Evolutionary conservation across 2,329 filamentous ascomycete species (phyloP).

Genomic region (Elsinoe perseae): DNA sequence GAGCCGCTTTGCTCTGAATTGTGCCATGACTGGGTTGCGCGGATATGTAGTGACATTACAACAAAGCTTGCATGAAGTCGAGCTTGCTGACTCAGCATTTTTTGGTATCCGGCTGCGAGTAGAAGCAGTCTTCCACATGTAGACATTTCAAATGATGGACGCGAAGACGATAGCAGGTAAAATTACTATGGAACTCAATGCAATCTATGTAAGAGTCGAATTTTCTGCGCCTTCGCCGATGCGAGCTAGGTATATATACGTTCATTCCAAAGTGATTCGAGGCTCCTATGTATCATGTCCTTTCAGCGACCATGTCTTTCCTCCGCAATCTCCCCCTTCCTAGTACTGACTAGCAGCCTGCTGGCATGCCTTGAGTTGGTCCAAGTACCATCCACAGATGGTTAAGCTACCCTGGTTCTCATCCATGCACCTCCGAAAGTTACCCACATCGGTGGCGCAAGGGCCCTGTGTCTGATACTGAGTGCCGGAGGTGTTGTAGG

Average conservation of each 20-base stretch:
- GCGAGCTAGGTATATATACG: background rate
- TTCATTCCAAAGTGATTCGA: background rate
- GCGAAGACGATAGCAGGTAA: too few relatives aligned
- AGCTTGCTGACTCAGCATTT: constrained; percentile 12
- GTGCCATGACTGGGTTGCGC: constrained; percentile 34
- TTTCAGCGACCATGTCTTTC: too few relatives aligned
- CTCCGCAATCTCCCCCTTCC: constrained; percentile 15
- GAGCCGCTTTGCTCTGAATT: constrained; percentile 84
- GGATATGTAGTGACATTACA: background rate
- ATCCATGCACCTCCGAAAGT: constrained; percentile 94
- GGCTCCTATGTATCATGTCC: background rate
- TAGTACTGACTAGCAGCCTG: constrained; percentile 42
- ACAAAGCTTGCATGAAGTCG: constrained; percentile 7
- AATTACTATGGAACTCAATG: too few relatives aligned
- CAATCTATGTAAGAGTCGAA: constrained; percentile 1
- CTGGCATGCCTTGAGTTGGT: constrained; percentile 66
- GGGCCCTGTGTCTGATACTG: constrained; percentile 35
- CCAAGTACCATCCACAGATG: constrained; percentile 96
- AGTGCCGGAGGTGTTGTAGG: constrained; percentile 26
- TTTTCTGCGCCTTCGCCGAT: constrained; percentile 9
- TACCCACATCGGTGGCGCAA: constrained; percentile 71
- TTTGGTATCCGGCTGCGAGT: too few relatives aligned
- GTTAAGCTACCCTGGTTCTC: constrained; percentile 88
- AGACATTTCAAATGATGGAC: too few relatives aligned
- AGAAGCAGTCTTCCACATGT: too few relatives aligned